Conservation (phyloP, 192 early-diverging fungal genomes). For the Gryganskiella cystojenkinii region DNA sequence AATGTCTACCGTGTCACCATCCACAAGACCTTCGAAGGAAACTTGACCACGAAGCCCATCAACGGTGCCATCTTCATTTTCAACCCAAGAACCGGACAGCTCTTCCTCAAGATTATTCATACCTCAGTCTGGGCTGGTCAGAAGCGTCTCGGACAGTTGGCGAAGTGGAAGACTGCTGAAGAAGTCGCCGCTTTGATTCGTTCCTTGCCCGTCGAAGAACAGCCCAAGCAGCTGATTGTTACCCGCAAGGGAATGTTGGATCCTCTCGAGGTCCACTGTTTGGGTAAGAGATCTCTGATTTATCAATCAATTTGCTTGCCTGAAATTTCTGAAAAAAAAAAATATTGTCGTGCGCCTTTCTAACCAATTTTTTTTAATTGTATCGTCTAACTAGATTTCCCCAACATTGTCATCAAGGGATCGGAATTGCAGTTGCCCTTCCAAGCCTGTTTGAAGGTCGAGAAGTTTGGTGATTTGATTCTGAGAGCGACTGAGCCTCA, state of each 20-base stretch:
- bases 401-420: conserved; percentile 99
- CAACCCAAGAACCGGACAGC: conserved; percentile 98
- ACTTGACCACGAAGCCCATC: conserved; percentile 99
- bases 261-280: conserved; percentile 93
- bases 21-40: conserved; percentile 99
- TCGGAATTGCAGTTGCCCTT: conserved; percentile 98
- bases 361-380: conserved; percentile 7
- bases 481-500: conserved; percentile 98
- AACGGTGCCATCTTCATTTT: conserved; percentile 99
- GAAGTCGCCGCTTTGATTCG: conserved; percentile 99
- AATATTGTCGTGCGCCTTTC: not conserved
- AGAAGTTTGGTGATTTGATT: conserved; percentile 99
- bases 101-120: conserved; percentile 99
- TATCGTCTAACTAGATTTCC: conserved; percentile 77
- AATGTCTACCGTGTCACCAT: conserved; percentile 99
- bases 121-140: conserved; percentile 99
- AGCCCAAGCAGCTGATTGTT: conserved; percentile 99
- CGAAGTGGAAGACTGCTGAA: conserved; percentile 99
- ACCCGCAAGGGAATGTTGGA: conserved; percentile 99
- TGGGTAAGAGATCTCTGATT: conserved; percentile 33
- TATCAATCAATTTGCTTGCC: not conserved
- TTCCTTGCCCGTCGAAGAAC: conserved; percentile 98
- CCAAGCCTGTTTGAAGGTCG: conserved; percentile 97
- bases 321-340: not conserved
- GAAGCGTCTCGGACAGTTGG: conserved; percentile 98